Evolutionary conservation across 805 yeast genomes (phyloP), one percentile per base, ranked within the genome.

Genomic region (Barnettozyma pratensis): DNA sequence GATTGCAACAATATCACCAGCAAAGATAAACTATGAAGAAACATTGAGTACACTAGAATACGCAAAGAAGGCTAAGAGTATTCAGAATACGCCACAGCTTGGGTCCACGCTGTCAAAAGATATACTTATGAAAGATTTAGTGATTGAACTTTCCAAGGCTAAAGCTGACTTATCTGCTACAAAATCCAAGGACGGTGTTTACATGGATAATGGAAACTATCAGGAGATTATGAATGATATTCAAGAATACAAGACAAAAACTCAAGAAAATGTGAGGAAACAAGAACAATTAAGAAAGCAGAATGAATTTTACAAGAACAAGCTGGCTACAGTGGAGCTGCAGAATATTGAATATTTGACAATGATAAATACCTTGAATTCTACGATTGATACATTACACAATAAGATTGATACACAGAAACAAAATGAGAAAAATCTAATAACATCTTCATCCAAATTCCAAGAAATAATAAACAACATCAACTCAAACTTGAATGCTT

Each of bases 1-100:
- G 48, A 86, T 90, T 28, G 96, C 96, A 1, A 90, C 96, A 0
- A 76, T 90, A 2, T 87, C 95, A 7, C 95, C 96, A 0, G 95
- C 95, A 1, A 76, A 76, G 50, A 72, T 79, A 30, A 86, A 85
- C 51, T 69, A 80, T n/a, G 91, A 85, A 30, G 97, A 90, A 62
- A 87, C 96, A 0, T 63, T 84, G 39, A 85, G 94, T 55, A 90
- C 97, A 0, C 71, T 90, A 45, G 94, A 88, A 54, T 90, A 90
- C 64, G 96, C 97, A 4, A 80, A 83, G 46, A 81, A 90, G 51
- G 97, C 97, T 2, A 87, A 88, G 54, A 83, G 80, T 54, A 87
- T 90, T 52, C 79, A 79, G 57, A 84, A 84, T 61, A 80, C 76
- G 60, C 87, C 87, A 2, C 87, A 88, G 70, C 64, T 79, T 41